phyloP scores from a whole-genome alignment of 148 eudicot genomes.

The Nepenthes gracilis region DNA sequence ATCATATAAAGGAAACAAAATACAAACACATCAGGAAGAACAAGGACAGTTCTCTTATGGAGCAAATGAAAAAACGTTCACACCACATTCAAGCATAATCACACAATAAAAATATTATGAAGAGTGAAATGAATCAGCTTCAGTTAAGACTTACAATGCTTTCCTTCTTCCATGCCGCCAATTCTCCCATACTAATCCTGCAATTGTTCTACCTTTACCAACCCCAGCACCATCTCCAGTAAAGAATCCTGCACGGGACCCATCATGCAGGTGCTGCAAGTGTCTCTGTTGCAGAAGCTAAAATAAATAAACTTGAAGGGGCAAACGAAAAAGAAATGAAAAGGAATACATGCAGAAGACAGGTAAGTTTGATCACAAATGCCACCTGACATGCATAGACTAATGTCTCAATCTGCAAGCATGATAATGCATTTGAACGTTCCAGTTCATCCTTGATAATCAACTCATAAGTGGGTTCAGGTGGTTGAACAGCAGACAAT shows the following conservation, averaged over 20 bases:
- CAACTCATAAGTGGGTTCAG: constrained; percentile 91
- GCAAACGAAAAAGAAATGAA: constrained; percentile 3
- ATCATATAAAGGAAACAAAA: constrained; percentile 10
- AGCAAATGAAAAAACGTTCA: not conserved
- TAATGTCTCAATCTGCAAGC: constrained; percentile 93
- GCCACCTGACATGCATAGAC: constrained; percentile 96
- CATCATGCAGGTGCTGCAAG: constrained; percentile 77
- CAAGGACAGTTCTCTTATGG: constrained; percentile 1
- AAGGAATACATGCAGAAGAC: not conserved
- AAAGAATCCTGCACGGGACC: constrained; percentile 90
- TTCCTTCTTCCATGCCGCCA: constrained; percentile 89
- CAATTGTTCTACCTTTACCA: constrained; percentile 99
- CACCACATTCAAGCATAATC: not conserved
- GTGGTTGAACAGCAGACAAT: constrained; percentile 95
- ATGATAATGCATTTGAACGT: constrained; percentile 62
- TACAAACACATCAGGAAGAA: constrained; percentile 4
- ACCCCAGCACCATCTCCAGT: constrained; percentile 99
- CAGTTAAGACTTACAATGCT: constrained; percentile 57
- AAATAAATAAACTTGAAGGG: not conserved
- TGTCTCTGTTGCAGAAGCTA: constrained; percentile 62
- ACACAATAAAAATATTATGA: not conserved
- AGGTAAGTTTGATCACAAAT: constrained; percentile 6
- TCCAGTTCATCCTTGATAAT: constrained; percentile 60
- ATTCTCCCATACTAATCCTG: constrained; percentile 96
- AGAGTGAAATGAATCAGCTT: not conserved